Evolutionary conservation across 306 rosid genomes (phyloP).

Genomic region (Trifolium dubium): DNA sequence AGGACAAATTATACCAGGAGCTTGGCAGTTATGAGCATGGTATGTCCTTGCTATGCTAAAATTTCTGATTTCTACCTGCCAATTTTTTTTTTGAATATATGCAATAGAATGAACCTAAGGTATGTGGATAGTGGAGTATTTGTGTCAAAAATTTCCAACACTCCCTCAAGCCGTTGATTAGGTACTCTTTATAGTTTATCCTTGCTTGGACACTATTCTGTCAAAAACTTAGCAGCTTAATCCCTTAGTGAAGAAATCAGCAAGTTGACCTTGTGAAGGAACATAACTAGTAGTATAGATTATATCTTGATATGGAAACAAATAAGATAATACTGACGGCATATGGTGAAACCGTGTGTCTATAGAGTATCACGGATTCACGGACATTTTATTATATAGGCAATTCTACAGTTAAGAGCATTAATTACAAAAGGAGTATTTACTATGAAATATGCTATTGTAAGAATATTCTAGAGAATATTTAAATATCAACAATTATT

Average conservation of each 20-base stretch:
- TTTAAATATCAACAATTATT: too few relatives aligned
- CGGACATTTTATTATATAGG: too few relatives aligned
- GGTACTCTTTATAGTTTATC: neutral
- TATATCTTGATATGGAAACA: neutral
- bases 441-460: too few relatives aligned
- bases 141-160: neutral
- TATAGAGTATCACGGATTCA: too few relatives aligned
- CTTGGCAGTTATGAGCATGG: conserved; percentile 99
- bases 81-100: conserved; percentile 13
- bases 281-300: neutral
- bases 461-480: too few relatives aligned
- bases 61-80: conserved; percentile 28
- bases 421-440: too few relatives aligned
- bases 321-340: too few relatives aligned
- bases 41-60: conserved; percentile 44
- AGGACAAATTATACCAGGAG: conserved; percentile 97
- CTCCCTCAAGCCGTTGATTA: neutral
- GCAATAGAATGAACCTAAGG: neutral
- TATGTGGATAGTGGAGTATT: neutral
- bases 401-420: too few relatives aligned
- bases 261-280: neutral
- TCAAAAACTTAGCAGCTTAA: neutral
- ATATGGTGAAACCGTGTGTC: too few relatives aligned
- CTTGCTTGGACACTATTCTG: neutral
- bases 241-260: neutral